Base-by-base conservation (phyloP, 2,329 filamentous ascomycete genomes). In the Neonectria neomacrospora region DNA sequence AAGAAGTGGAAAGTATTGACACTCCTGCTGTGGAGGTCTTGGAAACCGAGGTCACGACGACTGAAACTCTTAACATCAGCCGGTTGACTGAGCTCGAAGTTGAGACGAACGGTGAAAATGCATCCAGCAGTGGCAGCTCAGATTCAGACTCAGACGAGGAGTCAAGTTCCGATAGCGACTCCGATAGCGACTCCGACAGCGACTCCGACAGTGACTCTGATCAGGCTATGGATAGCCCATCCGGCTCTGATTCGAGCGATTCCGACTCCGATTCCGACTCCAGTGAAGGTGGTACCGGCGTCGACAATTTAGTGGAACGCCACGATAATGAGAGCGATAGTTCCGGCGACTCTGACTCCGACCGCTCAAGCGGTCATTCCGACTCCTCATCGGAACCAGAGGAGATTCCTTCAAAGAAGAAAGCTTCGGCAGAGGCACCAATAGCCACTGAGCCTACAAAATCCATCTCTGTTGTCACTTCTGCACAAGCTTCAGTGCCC, bases 131-230 rank as follows among this genome's bases (percentile, higher is more conserved):
- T 47, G 58, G 47, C 26, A 71, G 69, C 12, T 74, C 75, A 1
- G 69, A 74, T 5, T 76, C 76, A 10, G 76, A 76, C 34, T 77
- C 73, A 2, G 56, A 60, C 22, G 67, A 61, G 1, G 64, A 67
- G 10, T 67, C 66, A 4, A 73, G 76, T 4, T 74, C 78, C 2
- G 74, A 76, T 10, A 74, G 74, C 54, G 74, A 72, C 23, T 78
- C 76, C 14, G 77, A 79, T 0, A 79, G 79, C 5, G 82, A 81
- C 30, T 79, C 78, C 18, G 61, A 60, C 32, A 37, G 14, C n/a
- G 20, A 44, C 41, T 58, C 65, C 2, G 57, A 58, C 3, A 30
- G 22, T 11, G 48, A 45, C 28, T 60, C 59, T 28, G 61, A 55
- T 10, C 26, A 30, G 2, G 28, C 54, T 5, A n/a, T 54, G 20